Conservation (phyloP, 306 rosid species). For the Cotoneaster glaucophyllus region DNA sequence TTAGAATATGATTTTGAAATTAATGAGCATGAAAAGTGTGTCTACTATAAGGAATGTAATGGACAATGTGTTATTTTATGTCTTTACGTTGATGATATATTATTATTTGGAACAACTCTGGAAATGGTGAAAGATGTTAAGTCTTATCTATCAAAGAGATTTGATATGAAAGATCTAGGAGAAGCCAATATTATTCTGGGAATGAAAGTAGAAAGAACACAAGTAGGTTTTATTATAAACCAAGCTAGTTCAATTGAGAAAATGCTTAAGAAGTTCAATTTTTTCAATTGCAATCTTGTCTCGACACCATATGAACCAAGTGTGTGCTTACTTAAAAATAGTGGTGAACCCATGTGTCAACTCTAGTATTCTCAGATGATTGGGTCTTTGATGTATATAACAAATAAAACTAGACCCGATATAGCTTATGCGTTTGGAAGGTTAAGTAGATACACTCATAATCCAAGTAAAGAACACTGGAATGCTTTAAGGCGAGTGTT, state of each 20-base stretch:
- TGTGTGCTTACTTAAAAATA: background rate
- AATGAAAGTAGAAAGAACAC: background rate
- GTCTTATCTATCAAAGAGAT: background rate
- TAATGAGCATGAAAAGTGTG: background rate
- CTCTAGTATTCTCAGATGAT: background rate
- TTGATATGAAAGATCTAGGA: background rate
- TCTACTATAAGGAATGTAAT: background rate
- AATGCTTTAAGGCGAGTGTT: background rate
- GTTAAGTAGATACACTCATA: background rate
- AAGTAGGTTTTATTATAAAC: background rate
- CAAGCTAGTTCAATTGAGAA: background rate
- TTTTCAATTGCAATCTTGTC: background rate
- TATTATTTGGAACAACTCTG: background rate
- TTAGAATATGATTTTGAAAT: background rate
- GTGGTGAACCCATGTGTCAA: background rate
- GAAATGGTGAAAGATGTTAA: background rate
- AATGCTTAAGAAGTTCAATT: background rate
- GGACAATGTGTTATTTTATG: background rate
- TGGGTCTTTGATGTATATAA: background rate
- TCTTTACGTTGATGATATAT: background rate
- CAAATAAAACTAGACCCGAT: background rate
- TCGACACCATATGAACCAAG: background rate
- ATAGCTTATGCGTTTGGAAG: background rate
- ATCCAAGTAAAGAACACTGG: background rate
- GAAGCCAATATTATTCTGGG: background rate